A percentile compares a stretch with the other conserved stretches of the same genome.
Evolutionary conservation across 1,284 basidiomycete species (phyloP).

Genomic region (Ustilago trichophora): DNA sequence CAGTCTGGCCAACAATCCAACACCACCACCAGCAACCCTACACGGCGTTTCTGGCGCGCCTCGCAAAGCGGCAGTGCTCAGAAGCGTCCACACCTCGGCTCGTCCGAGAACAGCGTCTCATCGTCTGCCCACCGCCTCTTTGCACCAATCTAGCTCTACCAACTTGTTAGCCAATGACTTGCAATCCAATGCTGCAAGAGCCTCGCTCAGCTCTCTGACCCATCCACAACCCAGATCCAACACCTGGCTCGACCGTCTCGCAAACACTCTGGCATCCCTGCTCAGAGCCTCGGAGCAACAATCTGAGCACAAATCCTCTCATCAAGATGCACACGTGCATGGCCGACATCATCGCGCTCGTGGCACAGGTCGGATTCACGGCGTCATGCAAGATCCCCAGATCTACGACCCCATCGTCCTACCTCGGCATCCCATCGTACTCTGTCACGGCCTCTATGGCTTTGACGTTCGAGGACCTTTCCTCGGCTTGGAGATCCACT

Average conservation of each 20-base stretch:
- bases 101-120: constrained; percentile 12
- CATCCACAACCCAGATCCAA: constrained; percentile 25
- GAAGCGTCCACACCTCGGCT: constrained; percentile 26
- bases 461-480: constrained; percentile 86
- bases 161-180: neutral
- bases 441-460: constrained; percentile 90
- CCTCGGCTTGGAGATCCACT: constrained; percentile 79
- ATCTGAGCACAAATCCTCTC: constrained; percentile 7
- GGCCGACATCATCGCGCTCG: constrained; percentile 10
- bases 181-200: constrained; percentile 1
- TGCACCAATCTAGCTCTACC: neutral
- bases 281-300: constrained; percentile 30
- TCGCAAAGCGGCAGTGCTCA: constrained; percentile 22
- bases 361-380: constrained; percentile 36
- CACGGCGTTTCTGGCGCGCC: neutral
- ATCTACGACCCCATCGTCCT: constrained; percentile 72
- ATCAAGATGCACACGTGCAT: constrained; percentile 3
- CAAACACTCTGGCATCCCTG: constrained; percentile 21
- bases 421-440: constrained; percentile 87
- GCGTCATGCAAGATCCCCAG: constrained; percentile 51
- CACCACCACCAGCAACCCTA: neutral
- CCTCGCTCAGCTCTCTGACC: constrained; percentile 24
- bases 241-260: constrained; percentile 35
- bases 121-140: constrained; percentile 6
- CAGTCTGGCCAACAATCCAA: neutral